Conservation (phyloP, 2,329 filamentous ascomycete genomes). For the Aspergillus sp. region DNA sequence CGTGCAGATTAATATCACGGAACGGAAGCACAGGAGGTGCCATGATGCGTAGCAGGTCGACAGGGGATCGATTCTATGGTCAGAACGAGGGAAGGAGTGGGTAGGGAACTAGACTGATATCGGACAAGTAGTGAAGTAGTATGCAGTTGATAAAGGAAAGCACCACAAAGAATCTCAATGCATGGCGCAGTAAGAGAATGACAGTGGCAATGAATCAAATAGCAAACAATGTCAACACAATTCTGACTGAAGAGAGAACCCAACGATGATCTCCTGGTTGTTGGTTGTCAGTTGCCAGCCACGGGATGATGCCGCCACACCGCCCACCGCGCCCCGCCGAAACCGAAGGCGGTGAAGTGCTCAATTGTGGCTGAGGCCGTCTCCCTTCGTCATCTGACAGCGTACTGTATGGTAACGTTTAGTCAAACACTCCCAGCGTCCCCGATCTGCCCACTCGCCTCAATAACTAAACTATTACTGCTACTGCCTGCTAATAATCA, state of each 20-base stretch:
- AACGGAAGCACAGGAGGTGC: slow-evolving; percentile 56
- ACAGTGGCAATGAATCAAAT: too few species aligned
- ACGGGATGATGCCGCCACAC: slow-evolving; percentile 6
- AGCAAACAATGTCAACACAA: too few species aligned
- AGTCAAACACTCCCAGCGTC: slow-evolving; percentile 1
- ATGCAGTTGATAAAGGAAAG: slow-evolving; percentile 1
- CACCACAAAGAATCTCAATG: too few species aligned
- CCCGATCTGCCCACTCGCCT: not conserved
- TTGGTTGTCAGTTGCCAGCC: too few species aligned
- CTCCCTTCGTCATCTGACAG: slow-evolving; percentile 28
- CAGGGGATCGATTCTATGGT: not conserved
- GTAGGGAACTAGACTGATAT: not conserved
- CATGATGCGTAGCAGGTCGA: slow-evolving; percentile 18
- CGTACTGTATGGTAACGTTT: not conserved
- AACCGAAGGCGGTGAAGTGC: not conserved
- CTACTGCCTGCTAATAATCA: not conserved
- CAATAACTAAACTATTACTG: not conserved
- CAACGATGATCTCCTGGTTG: too few species aligned
- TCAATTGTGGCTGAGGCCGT: slow-evolving; percentile 23
- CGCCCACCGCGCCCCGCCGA: slow-evolving; percentile 5
- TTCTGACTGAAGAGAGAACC: too few species aligned
- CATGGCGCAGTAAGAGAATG: too few species aligned
- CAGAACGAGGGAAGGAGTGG: slow-evolving; percentile 24
- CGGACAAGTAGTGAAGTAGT: slow-evolving; percentile 2
- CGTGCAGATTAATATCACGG: slow-evolving; percentile 94